phyloP scores from a whole-genome alignment of 2,329 filamentous ascomycete genomes.

The Ascochyta clinopodiicola region DNA sequence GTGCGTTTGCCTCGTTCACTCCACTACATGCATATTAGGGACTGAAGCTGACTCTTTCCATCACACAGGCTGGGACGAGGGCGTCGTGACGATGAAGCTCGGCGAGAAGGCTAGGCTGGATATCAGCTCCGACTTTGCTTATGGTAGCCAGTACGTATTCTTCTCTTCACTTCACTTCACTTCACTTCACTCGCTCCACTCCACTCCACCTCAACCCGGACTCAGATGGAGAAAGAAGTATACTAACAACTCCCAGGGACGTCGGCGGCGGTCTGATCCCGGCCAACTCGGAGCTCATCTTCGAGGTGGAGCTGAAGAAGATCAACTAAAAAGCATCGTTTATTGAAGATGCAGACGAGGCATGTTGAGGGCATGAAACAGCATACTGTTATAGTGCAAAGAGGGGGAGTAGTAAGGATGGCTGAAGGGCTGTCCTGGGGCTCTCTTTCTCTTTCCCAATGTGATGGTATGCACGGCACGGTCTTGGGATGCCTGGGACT shows the following conservation, averaged over 20 bases:
- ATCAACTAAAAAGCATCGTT: conserved; percentile 31
- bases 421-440: neutral
- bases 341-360: no score
- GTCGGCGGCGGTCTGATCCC: conserved; percentile 72
- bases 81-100: conserved; percentile 75
- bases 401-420: neutral
- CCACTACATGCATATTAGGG: no score
- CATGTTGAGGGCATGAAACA: neutral
- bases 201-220: no score
- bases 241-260: neutral
- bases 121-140: conserved; percentile 70
- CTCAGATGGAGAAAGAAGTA: neutral
- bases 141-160: conserved; percentile 30
- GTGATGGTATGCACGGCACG: no score
- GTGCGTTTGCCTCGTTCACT: conserved; percentile 55
- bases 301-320: conserved; percentile 54
- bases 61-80: conserved; percentile 63
- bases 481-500: no score
- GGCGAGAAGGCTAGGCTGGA: conserved; percentile 87
- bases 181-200: no score
- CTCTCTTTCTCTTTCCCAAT: neutral
- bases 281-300: conserved; percentile 74
- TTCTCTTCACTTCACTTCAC: no score
- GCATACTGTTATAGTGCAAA: neutral
- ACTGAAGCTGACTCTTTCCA: no score